phyloP scores from a whole-genome alignment of 1,139 yeast species.

The Yamadazyma taylorii region DNA sequence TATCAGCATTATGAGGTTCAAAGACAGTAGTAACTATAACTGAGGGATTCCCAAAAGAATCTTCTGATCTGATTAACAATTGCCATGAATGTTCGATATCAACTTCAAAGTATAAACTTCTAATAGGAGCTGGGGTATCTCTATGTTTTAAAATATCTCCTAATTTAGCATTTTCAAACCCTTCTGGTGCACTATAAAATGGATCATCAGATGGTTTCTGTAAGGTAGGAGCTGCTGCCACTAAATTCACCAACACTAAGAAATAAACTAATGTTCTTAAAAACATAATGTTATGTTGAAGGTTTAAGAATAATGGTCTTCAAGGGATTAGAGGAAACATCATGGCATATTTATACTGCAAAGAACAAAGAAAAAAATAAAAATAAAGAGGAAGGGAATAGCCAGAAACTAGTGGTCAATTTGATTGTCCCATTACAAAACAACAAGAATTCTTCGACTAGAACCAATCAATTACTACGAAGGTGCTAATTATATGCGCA shows the following conservation, averaged over 20 bases:
- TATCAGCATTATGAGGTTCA: slow-evolving; percentile 32
- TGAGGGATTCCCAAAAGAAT: slow-evolving; percentile 30
- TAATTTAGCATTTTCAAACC: slow-evolving; percentile 21
- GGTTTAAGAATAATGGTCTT: too few species aligned
- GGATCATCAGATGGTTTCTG: slow-evolving; percentile 24
- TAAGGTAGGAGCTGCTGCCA: slow-evolving; percentile 6
- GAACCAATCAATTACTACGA: too few species aligned
- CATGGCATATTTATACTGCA: too few species aligned
- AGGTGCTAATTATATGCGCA: too few species aligned
- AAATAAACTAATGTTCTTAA: neutral
- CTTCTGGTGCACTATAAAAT: slow-evolving; percentile 28
- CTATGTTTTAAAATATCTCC: slow-evolving; percentile 30
- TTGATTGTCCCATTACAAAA: too few species aligned
- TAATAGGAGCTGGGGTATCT: slow-evolving; percentile 22
- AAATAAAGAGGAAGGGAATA: too few species aligned
- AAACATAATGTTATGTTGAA: neutral
- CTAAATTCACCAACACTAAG: slow-evolving; percentile 6
- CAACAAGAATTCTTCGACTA: too few species aligned
- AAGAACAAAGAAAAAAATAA: too few species aligned
- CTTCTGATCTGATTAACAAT: slow-evolving; percentile 33
- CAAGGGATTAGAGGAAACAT: too few species aligned
- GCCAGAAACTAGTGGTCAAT: too few species aligned
- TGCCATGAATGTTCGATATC: slow-evolving; percentile 29
- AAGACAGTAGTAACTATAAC: slow-evolving; percentile 33
- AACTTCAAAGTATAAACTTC: slow-evolving; percentile 15